phyloP scores from a whole-genome alignment of 805 yeast species.

The Metschnikowia noctiluminum region DNA sequence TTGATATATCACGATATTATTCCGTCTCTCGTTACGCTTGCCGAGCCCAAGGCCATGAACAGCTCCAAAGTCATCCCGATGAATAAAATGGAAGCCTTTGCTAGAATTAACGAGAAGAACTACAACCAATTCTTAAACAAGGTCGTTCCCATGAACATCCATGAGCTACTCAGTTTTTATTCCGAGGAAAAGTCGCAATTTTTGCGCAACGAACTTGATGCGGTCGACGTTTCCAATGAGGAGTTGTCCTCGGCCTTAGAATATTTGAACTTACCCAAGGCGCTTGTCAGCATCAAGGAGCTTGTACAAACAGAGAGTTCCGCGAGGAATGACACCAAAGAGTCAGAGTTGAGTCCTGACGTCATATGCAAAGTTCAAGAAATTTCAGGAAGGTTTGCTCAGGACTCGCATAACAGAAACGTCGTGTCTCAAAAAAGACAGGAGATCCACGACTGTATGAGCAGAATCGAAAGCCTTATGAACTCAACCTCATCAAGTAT shows the following conservation, averaged over 20 bases:
- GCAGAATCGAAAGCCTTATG: conserved; percentile 28
- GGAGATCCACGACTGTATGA: conserved; percentile 34
- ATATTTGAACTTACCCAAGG: conserved; percentile 69
- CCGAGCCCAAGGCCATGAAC: conserved; percentile 65
- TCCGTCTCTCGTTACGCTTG: conserved; percentile 58
- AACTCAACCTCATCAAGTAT: conserved; percentile 7
- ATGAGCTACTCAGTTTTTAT: conserved; percentile 81
- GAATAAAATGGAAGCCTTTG: conserved; percentile 42
- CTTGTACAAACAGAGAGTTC: conserved; percentile 20
- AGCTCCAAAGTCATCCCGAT: conserved; percentile 62
- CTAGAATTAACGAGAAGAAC: conserved; percentile 36
- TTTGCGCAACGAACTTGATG: conserved; percentile 70
- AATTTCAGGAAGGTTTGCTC: conserved; percentile 24
- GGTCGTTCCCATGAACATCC: conserved; percentile 82
- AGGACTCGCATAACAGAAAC: conserved; percentile 34
- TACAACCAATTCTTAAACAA: conserved; percentile 62
- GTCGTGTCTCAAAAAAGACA: conserved; percentile 30
- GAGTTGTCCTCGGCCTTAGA: conserved; percentile 78
- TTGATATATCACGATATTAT: conserved; percentile 78
- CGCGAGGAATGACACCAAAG: background rate
- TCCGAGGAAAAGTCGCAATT: conserved; percentile 85
- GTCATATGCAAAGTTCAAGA: conserved; percentile 17
- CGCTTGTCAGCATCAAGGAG: conserved; percentile 53
- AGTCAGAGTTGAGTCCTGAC: conserved; percentile 6
- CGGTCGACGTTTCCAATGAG: conserved; percentile 71